Evolutionary conservation across 495 filamentous ascomycete genomes (phyloP).

Genomic region (Penicillium robsamsonii): DNA sequence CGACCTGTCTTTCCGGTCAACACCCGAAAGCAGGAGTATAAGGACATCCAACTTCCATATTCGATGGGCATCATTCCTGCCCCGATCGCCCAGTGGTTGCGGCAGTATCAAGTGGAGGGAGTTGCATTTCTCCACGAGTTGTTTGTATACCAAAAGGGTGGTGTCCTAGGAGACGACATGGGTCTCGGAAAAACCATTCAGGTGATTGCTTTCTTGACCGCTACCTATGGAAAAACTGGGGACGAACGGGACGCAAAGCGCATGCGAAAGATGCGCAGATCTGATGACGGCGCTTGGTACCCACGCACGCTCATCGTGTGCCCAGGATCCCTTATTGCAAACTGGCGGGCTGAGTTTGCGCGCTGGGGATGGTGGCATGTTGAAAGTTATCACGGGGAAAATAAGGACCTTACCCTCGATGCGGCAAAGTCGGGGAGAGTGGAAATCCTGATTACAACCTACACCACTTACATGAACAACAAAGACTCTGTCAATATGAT

Average conservation of each 20-base stretch:
- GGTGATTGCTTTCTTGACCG: conserved; percentile 90
- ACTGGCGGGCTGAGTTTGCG: conserved; percentile 83
- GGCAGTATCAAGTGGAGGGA: conserved; percentile 87
- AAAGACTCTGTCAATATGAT: conserved; percentile 76
- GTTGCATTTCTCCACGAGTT: conserved; percentile 81
- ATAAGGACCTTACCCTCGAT: conserved; percentile 68
- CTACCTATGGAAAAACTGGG: conserved; percentile 91
- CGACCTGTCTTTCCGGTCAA: conserved; percentile 64
- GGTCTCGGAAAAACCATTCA: conserved; percentile 96
- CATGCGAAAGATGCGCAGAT: conserved; percentile 84
- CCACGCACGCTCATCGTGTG: conserved; percentile 83
- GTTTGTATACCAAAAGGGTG: conserved; percentile 91
- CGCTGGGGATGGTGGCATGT: conserved; percentile 97
- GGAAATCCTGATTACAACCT: conserved; percentile 94
- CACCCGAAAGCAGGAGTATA: conserved; percentile 63
- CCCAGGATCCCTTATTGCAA: conserved; percentile 81
- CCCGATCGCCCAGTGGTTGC: conserved; percentile 86
- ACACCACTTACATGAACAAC: conserved; percentile 78
- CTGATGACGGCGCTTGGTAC: conserved; percentile 65
- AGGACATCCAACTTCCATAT: conserved; percentile 69
- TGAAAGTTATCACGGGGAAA: conserved; percentile 75
- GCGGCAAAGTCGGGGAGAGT: conserved; percentile 71
- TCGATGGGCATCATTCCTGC: conserved; percentile 87
- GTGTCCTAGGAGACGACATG: conserved; percentile 95
- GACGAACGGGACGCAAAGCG: conserved; percentile 84